Evolutionary conservation across 768 basidiomycete genomes (phyloP).

Genomic region (Russula virescens): DNA sequence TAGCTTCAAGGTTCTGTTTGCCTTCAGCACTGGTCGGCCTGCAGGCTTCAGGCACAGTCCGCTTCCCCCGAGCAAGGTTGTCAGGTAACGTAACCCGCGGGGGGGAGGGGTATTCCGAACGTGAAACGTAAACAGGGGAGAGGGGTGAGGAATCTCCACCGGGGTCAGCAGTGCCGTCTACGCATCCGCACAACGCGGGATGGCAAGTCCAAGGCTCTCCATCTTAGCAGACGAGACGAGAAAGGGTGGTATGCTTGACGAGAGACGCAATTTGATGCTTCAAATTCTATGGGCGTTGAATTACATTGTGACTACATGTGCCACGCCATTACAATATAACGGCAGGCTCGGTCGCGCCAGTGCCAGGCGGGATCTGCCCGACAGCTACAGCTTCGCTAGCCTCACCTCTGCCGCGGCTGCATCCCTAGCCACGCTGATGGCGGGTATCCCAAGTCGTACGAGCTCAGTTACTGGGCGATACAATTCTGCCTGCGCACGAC

Average conservation of each 20-base stretch:
- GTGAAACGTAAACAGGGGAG: background rate
- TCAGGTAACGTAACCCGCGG: no score
- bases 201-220: background rate
- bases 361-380: background rate
- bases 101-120: no score
- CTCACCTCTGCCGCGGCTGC: slow-evolving; percentile 48
- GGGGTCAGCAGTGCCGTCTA: background rate
- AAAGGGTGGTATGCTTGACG: background rate
- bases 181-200: background rate
- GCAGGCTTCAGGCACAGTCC: no score
- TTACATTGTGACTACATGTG: background rate
- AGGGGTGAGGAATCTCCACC: background rate
- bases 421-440: slow-evolving; percentile 36
- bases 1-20: no score
- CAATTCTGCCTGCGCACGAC: slow-evolving; percentile 42
- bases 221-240: background rate
- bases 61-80: no score
- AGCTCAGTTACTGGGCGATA: slow-evolving; percentile 49
- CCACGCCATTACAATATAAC: background rate
- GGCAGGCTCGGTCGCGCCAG: background rate
- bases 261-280: background rate
- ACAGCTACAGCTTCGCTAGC: slow-evolving; percentile 27
- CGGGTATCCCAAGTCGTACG: slow-evolving; percentile 34
- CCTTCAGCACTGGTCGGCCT: no score
- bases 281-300: background rate